Base-by-base conservation (phyloP, 2,329 filamentous ascomycete genomes). In the Diaporthe citrichinensis region DNA sequence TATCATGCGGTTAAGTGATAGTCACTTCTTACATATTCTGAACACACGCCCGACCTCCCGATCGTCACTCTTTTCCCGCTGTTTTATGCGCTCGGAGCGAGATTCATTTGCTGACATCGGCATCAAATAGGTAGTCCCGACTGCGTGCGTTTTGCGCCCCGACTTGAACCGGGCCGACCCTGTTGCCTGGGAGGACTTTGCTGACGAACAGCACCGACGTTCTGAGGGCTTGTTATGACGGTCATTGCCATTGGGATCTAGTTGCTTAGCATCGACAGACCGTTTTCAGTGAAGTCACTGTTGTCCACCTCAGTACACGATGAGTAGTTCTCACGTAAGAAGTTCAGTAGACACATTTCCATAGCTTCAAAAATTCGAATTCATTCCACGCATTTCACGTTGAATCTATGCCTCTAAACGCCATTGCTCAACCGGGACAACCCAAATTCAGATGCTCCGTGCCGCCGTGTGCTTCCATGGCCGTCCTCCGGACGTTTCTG, bases 11-110 rank as follows among this genome's bases (percentile, higher is more conserved):
- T 87, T 84, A 91, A 85, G 88, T 98, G 95, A 98, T 94, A 97
- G 94, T 95, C 87, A 92, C 92, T 92, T 96, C 95, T 98, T 98
- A 98, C 95, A 98, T 98, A 98, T 98, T 95, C 95, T 98, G 95
- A 98, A 84, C 80, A 25, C 46, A 55, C 15, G 20, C 2, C 82
- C 81, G 73, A 75, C 72, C 62, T 46, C 49, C 49, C 36, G 46
- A 44, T 73, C 55, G 71, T 67, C 59, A 51, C 36, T 53, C 23
- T 73, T 20, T 23, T 55, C n/a, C 14, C 25, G 39, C 4, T 15
- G 28, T 31, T 36, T 25, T 17, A 12, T 61, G n/a, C 34, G 4
- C 49, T 2, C 17, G 41, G 20, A 53, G 31, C 12, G 28, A 53
- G 34, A 67, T 8, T n/a, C 20, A 12, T 44, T 73, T 73, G 59